Evolutionary conservation across 768 basidiomycete genomes (phyloP).

Genomic region (Pulveroboletus sp.): DNA sequence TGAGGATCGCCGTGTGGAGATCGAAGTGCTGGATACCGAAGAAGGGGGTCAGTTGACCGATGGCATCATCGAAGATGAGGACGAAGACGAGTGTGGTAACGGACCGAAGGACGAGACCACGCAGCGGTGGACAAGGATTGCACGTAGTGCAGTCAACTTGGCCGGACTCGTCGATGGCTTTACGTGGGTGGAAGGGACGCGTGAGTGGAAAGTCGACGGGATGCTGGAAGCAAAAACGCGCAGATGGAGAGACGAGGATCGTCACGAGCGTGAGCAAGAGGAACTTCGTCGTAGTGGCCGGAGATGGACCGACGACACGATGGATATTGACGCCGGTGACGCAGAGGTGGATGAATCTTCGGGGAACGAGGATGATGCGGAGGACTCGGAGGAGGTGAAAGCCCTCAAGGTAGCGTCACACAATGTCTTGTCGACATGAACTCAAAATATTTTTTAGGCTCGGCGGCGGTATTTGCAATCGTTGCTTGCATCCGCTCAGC

Average conservation of each 20-base stretch:
- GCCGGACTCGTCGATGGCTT: constrained; percentile 75
- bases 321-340: constrained; percentile 68
- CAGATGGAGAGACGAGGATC: constrained; percentile 69
- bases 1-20: constrained; percentile 64
- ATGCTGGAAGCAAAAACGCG: constrained; percentile 64
- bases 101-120: constrained; percentile 37
- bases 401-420: constrained; percentile 66
- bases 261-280: constrained; percentile 63
- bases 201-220: constrained; percentile 65
- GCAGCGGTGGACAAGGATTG: constrained; percentile 73
- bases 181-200: constrained; percentile 55
- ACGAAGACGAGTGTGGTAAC: constrained; percentile 41
- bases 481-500: constrained; percentile 53
- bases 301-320: constrained; percentile 63
- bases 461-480: constrained; percentile 72
- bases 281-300: constrained; percentile 60
- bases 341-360: constrained; percentile 44
- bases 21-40: constrained; percentile 71
- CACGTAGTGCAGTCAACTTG: constrained; percentile 67
- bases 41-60: constrained; percentile 62
- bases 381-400: constrained; percentile 70
- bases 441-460: constrained; percentile 41
- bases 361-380: constrained; percentile 54
- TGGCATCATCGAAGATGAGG: constrained; percentile 80
- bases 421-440: constrained; percentile 2